Conservation (phyloP, 169 alveolate species). For the Nephromyces sp. region DNA sequence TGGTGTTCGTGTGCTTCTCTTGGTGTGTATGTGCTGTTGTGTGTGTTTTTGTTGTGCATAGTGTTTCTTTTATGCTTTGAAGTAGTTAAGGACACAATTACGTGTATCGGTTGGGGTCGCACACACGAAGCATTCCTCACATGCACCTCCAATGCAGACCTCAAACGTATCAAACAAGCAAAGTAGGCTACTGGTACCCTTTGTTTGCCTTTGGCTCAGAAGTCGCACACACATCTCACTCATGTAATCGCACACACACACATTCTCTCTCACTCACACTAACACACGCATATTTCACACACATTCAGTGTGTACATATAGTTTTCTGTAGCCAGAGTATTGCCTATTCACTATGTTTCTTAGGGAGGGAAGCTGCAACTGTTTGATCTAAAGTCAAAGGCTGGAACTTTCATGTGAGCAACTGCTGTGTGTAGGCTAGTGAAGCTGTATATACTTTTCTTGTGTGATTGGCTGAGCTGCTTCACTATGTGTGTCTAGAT, state of each 20-base stretch:
- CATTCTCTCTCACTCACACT: background rate
- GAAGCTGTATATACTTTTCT: background rate
- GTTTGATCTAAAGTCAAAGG: conserved; percentile 26
- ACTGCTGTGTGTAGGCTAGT: background rate
- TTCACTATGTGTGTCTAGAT: background rate
- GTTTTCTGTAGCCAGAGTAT: background rate
- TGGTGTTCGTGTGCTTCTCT: background rate
- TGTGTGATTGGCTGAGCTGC: background rate
- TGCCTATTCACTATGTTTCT: too few relatives aligned
- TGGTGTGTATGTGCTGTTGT: too few relatives aligned
- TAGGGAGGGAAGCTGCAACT: conserved; percentile 21
- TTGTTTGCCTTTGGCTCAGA: background rate
- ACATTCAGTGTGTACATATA: background rate
- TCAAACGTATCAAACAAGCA: too few relatives aligned
- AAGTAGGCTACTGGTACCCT: too few relatives aligned
- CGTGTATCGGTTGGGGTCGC: background rate
- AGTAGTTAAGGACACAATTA: background rate
- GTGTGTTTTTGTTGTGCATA: background rate
- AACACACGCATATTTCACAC: background rate
- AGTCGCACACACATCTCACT: background rate
- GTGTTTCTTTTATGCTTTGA: background rate
- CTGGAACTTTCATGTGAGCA: conserved; percentile 25
- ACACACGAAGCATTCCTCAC: background rate
- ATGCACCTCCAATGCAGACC: too few relatives aligned
- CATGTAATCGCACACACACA: background rate